Percentiles rank a stretch among this genome's conserved stretches.
Evolutionary conservation across 805 yeast genomes (phyloP).

Genomic region (Cyberlindnera mrakii): DNA sequence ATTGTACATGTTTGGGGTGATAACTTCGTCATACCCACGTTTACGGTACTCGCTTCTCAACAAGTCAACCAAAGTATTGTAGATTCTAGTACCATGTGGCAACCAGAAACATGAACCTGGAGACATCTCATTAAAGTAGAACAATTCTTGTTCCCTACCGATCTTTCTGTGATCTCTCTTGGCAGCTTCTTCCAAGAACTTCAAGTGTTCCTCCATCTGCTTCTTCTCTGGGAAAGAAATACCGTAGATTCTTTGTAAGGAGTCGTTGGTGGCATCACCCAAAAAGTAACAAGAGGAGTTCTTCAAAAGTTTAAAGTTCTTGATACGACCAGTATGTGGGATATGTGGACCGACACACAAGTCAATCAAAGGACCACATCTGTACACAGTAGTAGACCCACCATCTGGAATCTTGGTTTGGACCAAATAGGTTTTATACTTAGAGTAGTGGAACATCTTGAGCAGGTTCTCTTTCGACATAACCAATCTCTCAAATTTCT

Average conservation of each 20-base stretch:
- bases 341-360: constrained; percentile 97
- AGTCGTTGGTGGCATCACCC: constrained; percentile 89
- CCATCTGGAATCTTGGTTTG: constrained; percentile 90
- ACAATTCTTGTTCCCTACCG: constrained; percentile 94
- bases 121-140: constrained; percentile 91
- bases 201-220: constrained; percentile 88
- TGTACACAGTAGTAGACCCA: constrained; percentile 91
- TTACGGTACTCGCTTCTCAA: constrained; percentile 79
- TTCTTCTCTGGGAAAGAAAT: constrained; percentile 98
- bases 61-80: constrained; percentile 77
- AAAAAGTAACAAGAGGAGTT: constrained; percentile 94
- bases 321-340: constrained; percentile 94
- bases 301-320: constrained; percentile 88
- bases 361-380: constrained; percentile 97
- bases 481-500: constrained; percentile 88
- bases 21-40: constrained; percentile 97
- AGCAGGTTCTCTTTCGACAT: constrained; percentile 87
- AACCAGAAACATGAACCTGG: constrained; percentile 99
- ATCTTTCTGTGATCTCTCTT: constrained; percentile 94
- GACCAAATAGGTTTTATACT: constrained; percentile 87
- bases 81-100: constrained; percentile 98
- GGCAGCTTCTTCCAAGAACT: constrained; percentile 93
- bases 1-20: constrained; percentile 98
- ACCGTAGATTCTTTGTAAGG: constrained; percentile 96
- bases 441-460: constrained; percentile 92